Conservation (phyloP, 495 filamentous ascomycete species). For the Xanthoparmelia taractica region DNA sequence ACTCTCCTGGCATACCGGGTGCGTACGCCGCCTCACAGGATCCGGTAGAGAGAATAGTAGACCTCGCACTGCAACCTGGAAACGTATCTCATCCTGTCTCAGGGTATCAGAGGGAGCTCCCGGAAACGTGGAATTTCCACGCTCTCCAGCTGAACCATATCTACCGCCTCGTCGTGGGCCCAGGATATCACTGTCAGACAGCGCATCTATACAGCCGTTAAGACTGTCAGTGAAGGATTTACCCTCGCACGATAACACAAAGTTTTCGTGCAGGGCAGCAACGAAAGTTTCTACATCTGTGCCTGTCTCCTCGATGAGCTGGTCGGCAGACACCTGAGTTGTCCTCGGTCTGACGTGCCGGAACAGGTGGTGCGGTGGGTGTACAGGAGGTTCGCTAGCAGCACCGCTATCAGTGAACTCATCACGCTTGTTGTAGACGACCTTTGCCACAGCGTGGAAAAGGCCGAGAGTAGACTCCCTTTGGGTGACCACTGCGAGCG, state of each 20-base stretch:
- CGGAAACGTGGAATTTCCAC: slow-evolving; percentile 32
- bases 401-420: slow-evolving; percentile 27
- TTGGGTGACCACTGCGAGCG: slow-evolving; percentile 66
- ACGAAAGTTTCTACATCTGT: slow-evolving; percentile 85
- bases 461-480: slow-evolving; percentile 81
- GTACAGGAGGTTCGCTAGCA: slow-evolving; percentile 30
- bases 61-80: slow-evolving; percentile 79
- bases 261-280: slow-evolving; percentile 92
- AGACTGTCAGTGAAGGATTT: slow-evolving; percentile 52
- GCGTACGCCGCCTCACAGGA: slow-evolving; percentile 60
- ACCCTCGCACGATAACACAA: slow-evolving; percentile 69
- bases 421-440: slow-evolving; percentile 86
- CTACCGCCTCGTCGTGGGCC: slow-evolving; percentile 38
- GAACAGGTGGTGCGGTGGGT: slow-evolving; percentile 56
- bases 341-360: slow-evolving; percentile 54
- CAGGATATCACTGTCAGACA: slow-evolving; percentile 84
- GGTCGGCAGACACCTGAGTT: slow-evolving; percentile 64
- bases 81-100: slow-evolving; percentile 85
- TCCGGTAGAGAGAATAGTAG: slow-evolving; percentile 73
- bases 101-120: slow-evolving; percentile 59
- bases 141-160: slow-evolving; percentile 37
- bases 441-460: slow-evolving; percentile 93
- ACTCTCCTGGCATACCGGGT: slow-evolving; percentile 26
- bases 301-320: slow-evolving; percentile 78
- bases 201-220: slow-evolving; percentile 68